Evolutionary conservation across 2,329 filamentous ascomycete species (phyloP).

Genomic region (Cercospora zeina): DNA sequence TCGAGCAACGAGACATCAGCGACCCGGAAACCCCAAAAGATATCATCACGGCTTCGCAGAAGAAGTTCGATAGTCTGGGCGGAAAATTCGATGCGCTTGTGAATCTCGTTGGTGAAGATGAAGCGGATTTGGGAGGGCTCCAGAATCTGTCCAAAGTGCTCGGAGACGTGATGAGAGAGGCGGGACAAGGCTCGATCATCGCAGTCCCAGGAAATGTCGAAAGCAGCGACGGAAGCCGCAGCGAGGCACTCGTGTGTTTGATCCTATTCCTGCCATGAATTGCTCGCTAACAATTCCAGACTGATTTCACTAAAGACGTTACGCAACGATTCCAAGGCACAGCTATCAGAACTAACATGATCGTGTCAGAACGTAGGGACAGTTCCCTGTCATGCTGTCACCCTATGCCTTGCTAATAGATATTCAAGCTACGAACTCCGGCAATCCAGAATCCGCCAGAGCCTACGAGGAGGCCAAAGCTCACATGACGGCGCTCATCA

Average conservation of each 20-base stretch:
- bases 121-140: constrained; percentile 9
- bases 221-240: background rate
- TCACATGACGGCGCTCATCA: constrained; percentile 29
- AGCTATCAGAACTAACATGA: constrained; percentile 20
- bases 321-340: background rate
- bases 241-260: constrained; percentile 6
- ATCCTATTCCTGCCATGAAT: background rate
- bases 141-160: constrained; percentile 12
- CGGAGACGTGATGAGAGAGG: constrained; percentile 21
- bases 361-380: constrained; percentile 16
- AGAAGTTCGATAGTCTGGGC: constrained; percentile 25
- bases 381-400: background rate
- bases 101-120: constrained; percentile 17
- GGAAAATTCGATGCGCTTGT: constrained; percentile 28
- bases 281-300: background rate
- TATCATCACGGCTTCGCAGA: constrained; percentile 21
- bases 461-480: constrained; percentile 25
- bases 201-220: constrained; percentile 17
- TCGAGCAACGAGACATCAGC: constrained; percentile 20
- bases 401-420: background rate
- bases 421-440: background rate
- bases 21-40: constrained; percentile 13
- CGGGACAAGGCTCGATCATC: constrained; percentile 25
- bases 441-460: constrained; percentile 1
- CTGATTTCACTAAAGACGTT: constrained; percentile 14